Conservation (phyloP, 2,329 filamentous ascomycete genomes). For the Ophiostoma piceae region DNA sequence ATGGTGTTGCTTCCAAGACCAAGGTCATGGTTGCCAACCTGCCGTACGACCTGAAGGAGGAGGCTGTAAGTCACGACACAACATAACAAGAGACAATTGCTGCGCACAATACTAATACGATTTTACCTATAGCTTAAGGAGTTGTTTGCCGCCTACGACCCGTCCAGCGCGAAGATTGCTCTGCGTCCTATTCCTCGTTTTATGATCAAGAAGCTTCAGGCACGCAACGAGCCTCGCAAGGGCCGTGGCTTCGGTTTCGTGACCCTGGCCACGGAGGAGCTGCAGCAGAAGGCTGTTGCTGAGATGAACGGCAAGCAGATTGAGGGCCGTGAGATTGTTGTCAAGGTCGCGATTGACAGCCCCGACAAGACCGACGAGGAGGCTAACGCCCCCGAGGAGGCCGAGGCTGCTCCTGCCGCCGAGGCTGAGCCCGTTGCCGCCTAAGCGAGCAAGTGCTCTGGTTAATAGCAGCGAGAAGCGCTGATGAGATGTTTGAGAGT, state of each 20-base stretch:
- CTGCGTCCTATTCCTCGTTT: constrained; percentile 97
- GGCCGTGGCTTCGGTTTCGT: constrained; percentile 98
- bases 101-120: background rate
- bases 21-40: constrained; percentile 99
- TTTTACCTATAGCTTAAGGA: constrained; percentile 74
- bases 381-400: constrained; percentile 42
- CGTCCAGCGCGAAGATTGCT: constrained; percentile 94
- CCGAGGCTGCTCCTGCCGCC: constrained; percentile 31
- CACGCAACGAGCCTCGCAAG: constrained; percentile 96
- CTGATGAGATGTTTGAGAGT: constrained; percentile 16
- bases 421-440: constrained; percentile 32
- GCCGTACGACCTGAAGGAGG: constrained; percentile 94
- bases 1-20: constrained; percentile 96
- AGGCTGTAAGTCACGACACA: constrained; percentile 62
- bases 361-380: constrained; percentile 94
- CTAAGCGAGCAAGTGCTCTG: constrained; percentile 27
- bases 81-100: background rate
- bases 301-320: constrained; percentile 99
- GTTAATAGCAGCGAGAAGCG: constrained; percentile 19
- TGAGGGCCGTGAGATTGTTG: constrained; percentile 95
- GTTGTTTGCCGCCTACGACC: constrained; percentile 88
- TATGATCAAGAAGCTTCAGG: constrained; percentile 99
- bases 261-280: constrained; percentile 87
- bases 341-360: constrained; percentile 99
- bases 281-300: constrained; percentile 91